phyloP scores from a whole-genome alignment of 2,329 filamentous ascomycete genomes.

The Botrytis byssoidea region DNA sequence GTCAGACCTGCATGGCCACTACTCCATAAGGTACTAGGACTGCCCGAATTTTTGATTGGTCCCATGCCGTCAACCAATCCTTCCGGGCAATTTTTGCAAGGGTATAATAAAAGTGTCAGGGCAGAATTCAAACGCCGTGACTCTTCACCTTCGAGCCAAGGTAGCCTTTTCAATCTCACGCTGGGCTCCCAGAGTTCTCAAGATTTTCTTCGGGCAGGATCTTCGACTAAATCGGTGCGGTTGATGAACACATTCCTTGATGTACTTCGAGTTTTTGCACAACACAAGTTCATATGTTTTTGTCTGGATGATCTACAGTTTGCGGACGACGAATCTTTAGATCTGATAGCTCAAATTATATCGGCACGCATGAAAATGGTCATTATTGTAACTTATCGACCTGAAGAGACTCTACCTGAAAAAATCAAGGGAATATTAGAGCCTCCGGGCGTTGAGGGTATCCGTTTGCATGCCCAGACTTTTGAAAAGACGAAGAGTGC shows the following conservation, averaged over 20 bases:
- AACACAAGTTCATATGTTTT: slow-evolving; percentile 84
- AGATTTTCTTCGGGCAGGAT: slow-evolving; percentile 58
- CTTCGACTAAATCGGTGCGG: slow-evolving; percentile 64
- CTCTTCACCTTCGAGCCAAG: slow-evolving; percentile 34
- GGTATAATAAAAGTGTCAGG: slow-evolving; percentile 36
- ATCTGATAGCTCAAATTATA: slow-evolving; percentile 79
- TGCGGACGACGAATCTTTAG: slow-evolving; percentile 82
- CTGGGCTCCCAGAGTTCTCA: slow-evolving; percentile 53
- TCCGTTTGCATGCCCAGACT: slow-evolving; percentile 35
- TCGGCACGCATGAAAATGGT: slow-evolving; percentile 73
- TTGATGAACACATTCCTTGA: slow-evolving; percentile 88
- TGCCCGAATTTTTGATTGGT: slow-evolving; percentile 69
- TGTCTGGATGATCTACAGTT: slow-evolving; percentile 79
- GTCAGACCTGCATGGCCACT: slow-evolving; percentile 63
- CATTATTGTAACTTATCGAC: slow-evolving; percentile 69
- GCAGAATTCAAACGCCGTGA: slow-evolving; percentile 32
- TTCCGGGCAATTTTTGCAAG: slow-evolving; percentile 28
- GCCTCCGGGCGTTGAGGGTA: slow-evolving; percentile 55
- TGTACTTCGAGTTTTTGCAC: slow-evolving; percentile 75
- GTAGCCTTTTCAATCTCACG: slow-evolving; percentile 28
- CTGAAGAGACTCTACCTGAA: slow-evolving; percentile 61
- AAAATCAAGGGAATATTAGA: slow-evolving; percentile 55
- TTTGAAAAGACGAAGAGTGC: slow-evolving; percentile 20
- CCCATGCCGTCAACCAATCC: slow-evolving; percentile 21
- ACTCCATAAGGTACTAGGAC: slow-evolving; percentile 58